Conservation (phyloP, 345 rosid species). For the Pistacia atlantica region DNA sequence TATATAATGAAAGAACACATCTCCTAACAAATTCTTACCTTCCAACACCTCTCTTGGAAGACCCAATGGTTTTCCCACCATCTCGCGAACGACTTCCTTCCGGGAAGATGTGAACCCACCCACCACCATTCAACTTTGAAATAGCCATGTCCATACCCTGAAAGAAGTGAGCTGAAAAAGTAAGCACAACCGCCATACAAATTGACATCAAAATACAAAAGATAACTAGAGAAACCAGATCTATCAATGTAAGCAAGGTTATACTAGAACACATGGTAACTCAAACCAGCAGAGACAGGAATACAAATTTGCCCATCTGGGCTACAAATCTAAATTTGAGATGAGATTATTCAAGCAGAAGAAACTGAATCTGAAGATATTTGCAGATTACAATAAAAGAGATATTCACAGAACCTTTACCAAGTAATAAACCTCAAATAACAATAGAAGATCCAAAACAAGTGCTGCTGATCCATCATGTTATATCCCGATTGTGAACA, state of each 20-base stretch:
- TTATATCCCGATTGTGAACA: not conserved
- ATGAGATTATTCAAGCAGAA: not conserved
- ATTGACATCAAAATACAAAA: not conserved
- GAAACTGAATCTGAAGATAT: not conserved
- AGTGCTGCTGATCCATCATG: not conserved
- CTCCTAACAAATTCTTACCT: constrained; percentile 49
- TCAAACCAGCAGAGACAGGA: not conserved
- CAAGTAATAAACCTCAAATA: not conserved
- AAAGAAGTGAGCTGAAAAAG: constrained; percentile 10
- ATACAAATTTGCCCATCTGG: not conserved
- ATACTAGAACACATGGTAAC: not conserved
- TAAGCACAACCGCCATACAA: not conserved
- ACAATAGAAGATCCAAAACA: not conserved
- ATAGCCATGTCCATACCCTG: constrained; percentile 99
- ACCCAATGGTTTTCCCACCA: constrained; percentile 86
- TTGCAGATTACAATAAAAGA: not conserved
- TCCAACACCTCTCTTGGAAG: constrained; percentile 93
- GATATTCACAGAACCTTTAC: too few relatives aligned
- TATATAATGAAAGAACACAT: not conserved
- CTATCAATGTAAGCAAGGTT: not conserved
- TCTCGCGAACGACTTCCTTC: constrained; percentile 96
- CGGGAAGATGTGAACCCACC: constrained; percentile 99
- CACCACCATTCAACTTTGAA: constrained; percentile 82
- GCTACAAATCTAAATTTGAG: not conserved
- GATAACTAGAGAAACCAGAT: not conserved